Percentiles rank a stretch among this genome's conserved stretches.
Evolutionary conservation across 805 yeast species (phyloP).

Genomic region (Metschnikowia continentalis): DNA sequence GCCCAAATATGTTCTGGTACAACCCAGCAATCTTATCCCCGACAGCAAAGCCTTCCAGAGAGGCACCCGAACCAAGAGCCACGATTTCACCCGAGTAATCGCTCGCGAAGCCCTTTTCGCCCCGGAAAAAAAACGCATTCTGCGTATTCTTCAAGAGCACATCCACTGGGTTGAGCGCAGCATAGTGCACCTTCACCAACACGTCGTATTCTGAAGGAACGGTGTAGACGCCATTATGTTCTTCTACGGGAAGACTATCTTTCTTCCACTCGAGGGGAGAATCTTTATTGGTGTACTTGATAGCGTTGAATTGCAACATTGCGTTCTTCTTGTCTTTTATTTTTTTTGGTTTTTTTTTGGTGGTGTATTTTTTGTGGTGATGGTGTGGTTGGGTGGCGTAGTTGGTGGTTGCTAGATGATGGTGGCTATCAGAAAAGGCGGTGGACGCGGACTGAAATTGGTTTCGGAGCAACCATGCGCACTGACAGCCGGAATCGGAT

Average conservation of each 20-base stretch:
- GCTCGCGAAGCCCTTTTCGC: slow-evolving; percentile 25
- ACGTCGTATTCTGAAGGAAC: slow-evolving; percentile 17
- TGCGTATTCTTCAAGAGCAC: slow-evolving; percentile 19
- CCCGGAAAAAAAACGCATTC: slow-evolving; percentile 8
- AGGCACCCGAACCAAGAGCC: slow-evolving; percentile 27
- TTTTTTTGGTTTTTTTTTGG: too few relatives aligned
- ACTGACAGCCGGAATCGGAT: too few relatives aligned
- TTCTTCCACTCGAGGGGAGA: slow-evolving; percentile 13
- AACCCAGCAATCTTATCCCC: slow-evolving; percentile 32
- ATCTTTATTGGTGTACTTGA: slow-evolving; percentile 17
- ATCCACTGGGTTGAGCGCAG: slow-evolving; percentile 35
- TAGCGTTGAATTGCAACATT: slow-evolving; percentile 21
- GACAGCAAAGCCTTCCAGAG: slow-evolving; percentile 18
- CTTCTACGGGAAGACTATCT: slow-evolving; percentile 12
- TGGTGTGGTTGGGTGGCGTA: too few relatives aligned
- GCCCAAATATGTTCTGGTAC: slow-evolving; percentile 14
- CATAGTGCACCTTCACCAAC: slow-evolving; percentile 29
- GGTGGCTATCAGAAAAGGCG: too few relatives aligned
- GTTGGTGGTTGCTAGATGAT: too few relatives aligned
- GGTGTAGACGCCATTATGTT: slow-evolving; percentile 7
- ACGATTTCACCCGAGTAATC: slow-evolving; percentile 34
- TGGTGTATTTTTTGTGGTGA: too few relatives aligned
- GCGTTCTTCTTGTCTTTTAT: background rate
- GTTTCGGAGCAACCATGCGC: too few relatives aligned
- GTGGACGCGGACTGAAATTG: too few relatives aligned